Conservation (phyloP, 2,329 filamentous ascomycete species). For the Proliferodiscus dingleyae region DNA sequence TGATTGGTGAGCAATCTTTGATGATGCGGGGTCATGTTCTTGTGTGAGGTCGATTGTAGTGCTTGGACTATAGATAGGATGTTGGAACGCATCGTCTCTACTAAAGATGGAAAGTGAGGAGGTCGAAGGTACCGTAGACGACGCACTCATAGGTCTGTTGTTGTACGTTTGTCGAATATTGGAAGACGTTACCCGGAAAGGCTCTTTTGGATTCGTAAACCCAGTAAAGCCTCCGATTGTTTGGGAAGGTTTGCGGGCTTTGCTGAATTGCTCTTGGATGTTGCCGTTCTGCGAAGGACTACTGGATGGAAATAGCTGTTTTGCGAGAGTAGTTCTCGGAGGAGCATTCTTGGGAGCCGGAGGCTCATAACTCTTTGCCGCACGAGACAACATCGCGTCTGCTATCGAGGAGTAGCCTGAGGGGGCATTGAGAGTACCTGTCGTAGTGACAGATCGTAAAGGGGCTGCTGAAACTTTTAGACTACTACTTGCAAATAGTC, state of each 20-base stretch:
- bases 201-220: constrained; percentile 20
- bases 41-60: constrained; percentile 35
- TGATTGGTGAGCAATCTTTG: constrained; percentile 17
- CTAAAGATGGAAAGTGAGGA: constrained; percentile 39
- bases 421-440: constrained; percentile 20
- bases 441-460: constrained; percentile 7
- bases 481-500: constrained; percentile 25
- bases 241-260: constrained; percentile 35
- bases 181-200: constrained; percentile 19
- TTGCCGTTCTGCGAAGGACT: constrained; percentile 43
- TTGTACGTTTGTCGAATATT: constrained; percentile 19
- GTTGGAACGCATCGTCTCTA: constrained; percentile 44
- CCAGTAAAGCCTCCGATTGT: constrained; percentile 34
- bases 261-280: constrained; percentile 48
- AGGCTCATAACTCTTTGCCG: constrained; percentile 20
- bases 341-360: constrained; percentile 21
- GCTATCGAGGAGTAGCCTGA: constrained; percentile 27
- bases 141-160: constrained; percentile 4
- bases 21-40: constrained; percentile 19
- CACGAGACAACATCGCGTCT: constrained; percentile 32
- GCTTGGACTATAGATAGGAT: constrained; percentile 31
- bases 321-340: constrained; percentile 35
- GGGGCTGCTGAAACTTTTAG: constrained; percentile 22
- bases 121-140: background rate
- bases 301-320: constrained; percentile 54